Base-by-base conservation (phyloP, 129 eudicot genomes). In the Tagetes erecta region DNA sequence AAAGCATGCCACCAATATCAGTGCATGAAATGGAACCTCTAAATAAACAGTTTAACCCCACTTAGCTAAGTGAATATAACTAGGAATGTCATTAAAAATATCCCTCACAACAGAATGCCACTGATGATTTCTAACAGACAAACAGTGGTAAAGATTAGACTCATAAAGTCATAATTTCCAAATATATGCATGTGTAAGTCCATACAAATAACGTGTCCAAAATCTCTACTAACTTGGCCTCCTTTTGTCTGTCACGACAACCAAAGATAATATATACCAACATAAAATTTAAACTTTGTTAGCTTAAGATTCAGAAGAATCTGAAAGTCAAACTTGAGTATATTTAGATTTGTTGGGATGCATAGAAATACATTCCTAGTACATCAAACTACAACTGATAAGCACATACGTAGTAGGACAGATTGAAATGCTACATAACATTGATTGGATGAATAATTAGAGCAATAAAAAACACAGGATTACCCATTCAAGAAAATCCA, bases 271-370 rank as follows among this genome's bases (percentile, higher is more conserved):
- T n/a, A 53, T 39, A 20, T 13, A 13, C 36, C 49, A 49, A 30
- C 64, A 57, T 40, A 7, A 51, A 39, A 30, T 53, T 38, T 9
- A 52, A 53, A 39, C 20, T 65, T 76, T 67, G 10, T 57, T 67
- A 42, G 59, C 58, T 55, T 66, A 64, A 70, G 69, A 31, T 30
- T 75, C 27, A 39, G 49, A 76, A 35, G 8, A 76, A 53, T 20
- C 45, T 33, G 45, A 66, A 11, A 66, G 73, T 33, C 72, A 74
- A 64, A 64, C 50, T 49, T 63, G 8, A 20, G 6, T 53, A 34
- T 63, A 34, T 47, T 14, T 38, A 34, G 64, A 49, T 47, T 47
- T 47, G 60, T 74, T 63, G 27, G 44, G 35, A 35, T 40, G 10
- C 36, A 36, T 46, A 70, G 11, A 42, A 10, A 8, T 46, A 12